Evolutionary conservation across 192 early-diverging fungal genomes (phyloP).

Genomic region (Linnemannia elongata): DNA sequence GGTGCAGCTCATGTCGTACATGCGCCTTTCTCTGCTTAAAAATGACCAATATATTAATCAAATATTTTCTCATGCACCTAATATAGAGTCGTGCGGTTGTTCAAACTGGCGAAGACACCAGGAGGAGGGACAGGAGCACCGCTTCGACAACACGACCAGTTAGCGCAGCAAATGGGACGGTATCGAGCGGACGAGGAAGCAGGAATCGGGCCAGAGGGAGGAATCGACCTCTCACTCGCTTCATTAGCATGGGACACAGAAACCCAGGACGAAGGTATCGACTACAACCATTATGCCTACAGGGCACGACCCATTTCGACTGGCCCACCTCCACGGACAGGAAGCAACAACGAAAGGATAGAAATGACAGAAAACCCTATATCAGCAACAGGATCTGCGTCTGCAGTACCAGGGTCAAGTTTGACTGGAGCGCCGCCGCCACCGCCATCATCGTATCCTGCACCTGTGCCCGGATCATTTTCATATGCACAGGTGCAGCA

Average conservation of each 20-base stretch:
- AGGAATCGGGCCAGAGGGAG: constrained; percentile 11
- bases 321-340: constrained; percentile 17
- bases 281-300: constrained; percentile 52
- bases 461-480: constrained; percentile 40
- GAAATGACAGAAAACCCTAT: constrained; percentile 41
- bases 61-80: background rate
- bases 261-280: constrained; percentile 45
- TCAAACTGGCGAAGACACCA: constrained; percentile 36
- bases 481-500: constrained; percentile 47
- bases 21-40: background rate
- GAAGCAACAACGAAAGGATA: constrained; percentile 20
- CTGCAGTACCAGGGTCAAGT: background rate
- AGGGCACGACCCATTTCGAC: constrained; percentile 30
- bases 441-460: background rate
- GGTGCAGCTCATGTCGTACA: background rate
- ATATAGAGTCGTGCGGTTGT: constrained; percentile 36
- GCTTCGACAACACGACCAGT: constrained; percentile 23
- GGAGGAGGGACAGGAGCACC: constrained; percentile 38
- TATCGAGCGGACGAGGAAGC: constrained; percentile 20
- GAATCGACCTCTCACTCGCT: constrained; percentile 38
- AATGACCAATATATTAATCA: background rate
- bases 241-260: constrained; percentile 52
- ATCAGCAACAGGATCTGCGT: background rate
- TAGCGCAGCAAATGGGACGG: constrained; percentile 39
- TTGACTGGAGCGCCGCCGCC: background rate